These are phyloP conservation scores for Deinandra increscens DNA, from an alignment of 129 eudicot genomes.

Conservation along the genomic window DNA sequence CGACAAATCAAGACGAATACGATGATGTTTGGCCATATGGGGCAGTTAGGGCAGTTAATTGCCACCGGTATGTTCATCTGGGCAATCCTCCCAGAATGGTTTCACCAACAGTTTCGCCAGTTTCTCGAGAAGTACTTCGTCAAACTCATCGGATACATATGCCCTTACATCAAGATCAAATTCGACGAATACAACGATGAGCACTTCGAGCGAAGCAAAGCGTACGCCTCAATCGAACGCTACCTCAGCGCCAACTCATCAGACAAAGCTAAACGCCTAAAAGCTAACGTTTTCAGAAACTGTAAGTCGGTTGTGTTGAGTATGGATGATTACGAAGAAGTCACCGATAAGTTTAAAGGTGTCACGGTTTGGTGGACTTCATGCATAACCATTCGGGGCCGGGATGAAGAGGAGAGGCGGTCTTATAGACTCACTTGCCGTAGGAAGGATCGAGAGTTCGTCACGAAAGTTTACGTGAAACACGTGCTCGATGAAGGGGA, in stretches of 20 bases:
- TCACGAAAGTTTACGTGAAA: too few relatives aligned
- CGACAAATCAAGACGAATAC: neutral
- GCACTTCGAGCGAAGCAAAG: slow-evolving; percentile 41
- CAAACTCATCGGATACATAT: slow-evolving; percentile 24
- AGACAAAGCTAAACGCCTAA: slow-evolving; percentile 37
- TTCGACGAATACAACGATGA: slow-evolving; percentile 40
- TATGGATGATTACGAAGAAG: too few relatives aligned
- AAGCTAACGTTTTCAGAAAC: too few relatives aligned
- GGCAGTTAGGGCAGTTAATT: slow-evolving; percentile 35
- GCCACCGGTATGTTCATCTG: slow-evolving; percentile 39
- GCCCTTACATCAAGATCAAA: slow-evolving; percentile 46
- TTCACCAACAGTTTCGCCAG: slow-evolving; percentile 35
- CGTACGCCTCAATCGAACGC: slow-evolving; percentile 42
- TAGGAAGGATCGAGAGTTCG: too few relatives aligned
- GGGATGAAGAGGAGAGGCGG: too few relatives aligned
- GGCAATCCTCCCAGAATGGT: slow-evolving; percentile 44
- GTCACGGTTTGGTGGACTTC: too few relatives aligned
- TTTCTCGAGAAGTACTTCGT: slow-evolving; percentile 19
- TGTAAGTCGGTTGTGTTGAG: too few relatives aligned
- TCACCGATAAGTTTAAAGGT: too few relatives aligned
- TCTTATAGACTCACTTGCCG: too few relatives aligned
- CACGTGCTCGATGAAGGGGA: too few relatives aligned
- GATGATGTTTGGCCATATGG: slow-evolving; percentile 29
- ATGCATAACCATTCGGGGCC: too few relatives aligned
- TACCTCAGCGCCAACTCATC: slow-evolving; percentile 42